phyloP scores from a whole-genome alignment of 2,329 filamentous ascomycete genomes.

The Pseudocercospora ulei region DNA sequence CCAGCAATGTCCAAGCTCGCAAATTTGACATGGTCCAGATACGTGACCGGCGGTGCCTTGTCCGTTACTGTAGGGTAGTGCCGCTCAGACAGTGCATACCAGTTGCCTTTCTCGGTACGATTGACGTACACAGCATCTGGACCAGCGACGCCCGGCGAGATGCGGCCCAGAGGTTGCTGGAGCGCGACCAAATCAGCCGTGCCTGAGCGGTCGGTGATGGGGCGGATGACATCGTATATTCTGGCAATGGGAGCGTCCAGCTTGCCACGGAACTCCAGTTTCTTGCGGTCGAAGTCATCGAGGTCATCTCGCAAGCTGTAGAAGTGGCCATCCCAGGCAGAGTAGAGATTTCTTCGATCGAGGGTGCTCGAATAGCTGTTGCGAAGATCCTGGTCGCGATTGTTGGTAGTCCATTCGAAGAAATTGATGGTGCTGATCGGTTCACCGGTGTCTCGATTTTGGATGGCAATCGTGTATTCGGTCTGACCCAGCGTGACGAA shows the following conservation, averaged over 20 bases:
- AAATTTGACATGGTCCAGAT: constrained; percentile 49
- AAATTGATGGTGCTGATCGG: constrained; percentile 83
- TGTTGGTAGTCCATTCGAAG: constrained; percentile 91
- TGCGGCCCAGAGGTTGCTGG: constrained; percentile 55
- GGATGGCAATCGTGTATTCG: constrained; percentile 82
- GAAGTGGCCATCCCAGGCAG: constrained; percentile 71
- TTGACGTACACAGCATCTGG: constrained; percentile 64
- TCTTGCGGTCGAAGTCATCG: constrained; percentile 34
- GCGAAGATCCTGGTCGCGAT: constrained; percentile 75
- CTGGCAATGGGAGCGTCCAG: constrained; percentile 29
- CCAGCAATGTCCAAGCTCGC: constrained; percentile 25
- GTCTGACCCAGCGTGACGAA: constrained; percentile 75
- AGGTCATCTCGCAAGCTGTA: constrained; percentile 60
- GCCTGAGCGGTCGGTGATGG: constrained; percentile 53
- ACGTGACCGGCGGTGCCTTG: constrained; percentile 50
- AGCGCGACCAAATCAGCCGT: constrained; percentile 73
- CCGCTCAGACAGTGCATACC: constrained; percentile 85
- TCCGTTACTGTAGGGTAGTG: constrained; percentile 78
- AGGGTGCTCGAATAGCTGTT: constrained; percentile 70
- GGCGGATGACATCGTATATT: constrained; percentile 37
- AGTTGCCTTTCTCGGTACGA: constrained; percentile 72
- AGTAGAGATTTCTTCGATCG: constrained; percentile 82
- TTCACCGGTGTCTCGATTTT: constrained; percentile 60
- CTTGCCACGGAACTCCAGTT: constrained; percentile 11
- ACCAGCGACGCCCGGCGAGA: constrained; percentile 41